Evolutionary conservation across 805 yeast genomes (phyloP).

Genomic region (Schwanniomyces vanrijiae): DNA sequence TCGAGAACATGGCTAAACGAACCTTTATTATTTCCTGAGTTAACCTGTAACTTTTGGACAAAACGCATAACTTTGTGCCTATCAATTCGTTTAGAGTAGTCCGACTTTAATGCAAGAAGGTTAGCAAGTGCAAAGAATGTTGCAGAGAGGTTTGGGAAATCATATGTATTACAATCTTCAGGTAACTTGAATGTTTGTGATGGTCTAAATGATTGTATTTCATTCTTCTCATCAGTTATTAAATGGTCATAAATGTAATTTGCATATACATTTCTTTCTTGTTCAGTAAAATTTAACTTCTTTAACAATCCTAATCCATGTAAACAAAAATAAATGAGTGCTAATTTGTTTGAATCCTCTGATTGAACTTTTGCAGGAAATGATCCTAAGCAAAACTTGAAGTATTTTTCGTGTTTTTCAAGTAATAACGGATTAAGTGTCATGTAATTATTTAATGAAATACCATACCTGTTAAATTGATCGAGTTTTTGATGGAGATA

Average conservation of each 20-base stretch:
- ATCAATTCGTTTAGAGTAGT: conserved; percentile 28
- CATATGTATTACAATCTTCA: conserved; percentile 34
- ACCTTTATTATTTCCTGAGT: conserved; percentile 27
- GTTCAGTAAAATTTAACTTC: conserved; percentile 25
- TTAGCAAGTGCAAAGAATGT: conserved; percentile 73
- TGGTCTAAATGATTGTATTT: conserved; percentile 52
- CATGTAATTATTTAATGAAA: not conserved
- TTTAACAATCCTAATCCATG: conserved; percentile 56
- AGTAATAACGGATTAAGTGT: conserved; percentile 9
- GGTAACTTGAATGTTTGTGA: conserved; percentile 45
- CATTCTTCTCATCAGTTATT: conserved; percentile 33
- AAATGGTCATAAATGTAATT: conserved; percentile 49
- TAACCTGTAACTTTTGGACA: conserved; percentile 58
- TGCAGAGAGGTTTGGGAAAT: conserved; percentile 66
- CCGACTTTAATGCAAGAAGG: conserved; percentile 51
- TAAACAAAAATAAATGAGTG: conserved; percentile 70
- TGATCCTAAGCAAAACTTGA: conserved; percentile 49
- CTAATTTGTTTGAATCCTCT: conserved; percentile 68
- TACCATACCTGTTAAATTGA: not conserved
- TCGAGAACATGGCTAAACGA: conserved; percentile 35
- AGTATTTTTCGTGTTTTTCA: conserved; percentile 43
- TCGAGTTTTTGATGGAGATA: not conserved
- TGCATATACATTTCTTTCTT: conserved; percentile 28
- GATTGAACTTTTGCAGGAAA: conserved; percentile 57
- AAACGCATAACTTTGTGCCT: conserved; percentile 55